These are phyloP conservation scores for Xylaria acuta DNA, from an alignment of 495 filamentous ascomycete genomes.

Conservation along the genomic window DNA sequence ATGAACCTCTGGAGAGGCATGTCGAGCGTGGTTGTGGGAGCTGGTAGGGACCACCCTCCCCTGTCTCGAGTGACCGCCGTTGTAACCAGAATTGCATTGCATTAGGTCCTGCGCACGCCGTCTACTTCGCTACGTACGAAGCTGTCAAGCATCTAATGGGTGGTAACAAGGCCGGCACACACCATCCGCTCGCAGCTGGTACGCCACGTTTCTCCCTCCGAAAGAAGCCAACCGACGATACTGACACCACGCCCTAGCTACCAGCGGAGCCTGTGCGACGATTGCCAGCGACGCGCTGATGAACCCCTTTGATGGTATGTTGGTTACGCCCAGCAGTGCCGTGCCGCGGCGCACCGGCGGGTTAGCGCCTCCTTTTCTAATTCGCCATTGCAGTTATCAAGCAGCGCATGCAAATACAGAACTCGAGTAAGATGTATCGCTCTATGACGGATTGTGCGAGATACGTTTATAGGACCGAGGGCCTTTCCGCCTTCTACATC, in stretches of 20 bases:
- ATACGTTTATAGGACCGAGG: slow-evolving; percentile 86
- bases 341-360: neutral
- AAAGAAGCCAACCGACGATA: slow-evolving; percentile 21
- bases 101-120: slow-evolving; percentile 93
- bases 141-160: slow-evolving; percentile 94
- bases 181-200: slow-evolving; percentile 95
- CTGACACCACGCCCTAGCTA: slow-evolving; percentile 60
- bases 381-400: slow-evolving; percentile 78
- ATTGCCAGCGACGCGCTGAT: slow-evolving; percentile 97
- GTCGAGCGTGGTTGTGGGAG: slow-evolving; percentile 93
- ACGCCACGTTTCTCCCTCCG: slow-evolving; percentile 37
- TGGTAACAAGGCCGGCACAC: slow-evolving; percentile 84
- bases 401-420: slow-evolving; percentile 98
- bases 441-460: slow-evolving; percentile 83
- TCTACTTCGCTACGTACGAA: slow-evolving; percentile 98
- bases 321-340: neutral
- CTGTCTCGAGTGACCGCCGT: neutral
- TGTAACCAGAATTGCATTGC: slow-evolving; percentile 27
- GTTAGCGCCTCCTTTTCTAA: slow-evolving; percentile 29
- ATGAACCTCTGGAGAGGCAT: slow-evolving; percentile 94
- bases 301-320: slow-evolving; percentile 97
- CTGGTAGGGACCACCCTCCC: slow-evolving; percentile 65
- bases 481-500: slow-evolving; percentile 92
- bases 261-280: slow-evolving; percentile 91
- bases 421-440: slow-evolving; percentile 82